Evolutionary conservation across 176 grass and related monocot genomes (phyloP).

Genomic region (Avena sativa): DNA sequence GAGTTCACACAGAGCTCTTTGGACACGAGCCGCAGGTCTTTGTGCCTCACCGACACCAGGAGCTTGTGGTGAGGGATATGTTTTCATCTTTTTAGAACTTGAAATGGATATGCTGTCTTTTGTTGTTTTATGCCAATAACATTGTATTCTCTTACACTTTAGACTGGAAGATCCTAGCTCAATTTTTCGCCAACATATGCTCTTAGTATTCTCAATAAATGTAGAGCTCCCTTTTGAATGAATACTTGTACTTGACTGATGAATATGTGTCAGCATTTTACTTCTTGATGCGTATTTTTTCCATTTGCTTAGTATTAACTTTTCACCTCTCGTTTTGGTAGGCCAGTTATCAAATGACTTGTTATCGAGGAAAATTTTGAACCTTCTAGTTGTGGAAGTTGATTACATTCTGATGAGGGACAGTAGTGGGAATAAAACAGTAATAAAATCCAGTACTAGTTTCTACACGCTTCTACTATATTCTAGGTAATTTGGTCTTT

Average conservation of each 20-base stretch:
- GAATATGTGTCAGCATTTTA: not conserved
- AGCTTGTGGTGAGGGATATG: conserved; percentile 63
- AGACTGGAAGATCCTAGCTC: not conserved
- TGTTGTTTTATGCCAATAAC: not conserved
- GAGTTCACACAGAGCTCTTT: conserved; percentile 58
- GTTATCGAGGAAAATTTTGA: not conserved
- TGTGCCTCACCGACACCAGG: conserved; percentile 59
- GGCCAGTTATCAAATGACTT: not conserved
- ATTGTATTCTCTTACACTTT: not conserved
- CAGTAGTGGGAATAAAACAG: too few species aligned
- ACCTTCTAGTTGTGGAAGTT: not conserved
- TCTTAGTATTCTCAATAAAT: not conserved
- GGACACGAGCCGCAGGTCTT: conserved; percentile 46
- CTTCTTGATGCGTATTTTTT: too few species aligned
- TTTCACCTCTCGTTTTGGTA: not conserved
- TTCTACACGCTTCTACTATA: too few species aligned
- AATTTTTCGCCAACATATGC: not conserved
- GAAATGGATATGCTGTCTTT: not conserved
- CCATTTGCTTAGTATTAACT: not conserved
- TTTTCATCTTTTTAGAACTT: not conserved
- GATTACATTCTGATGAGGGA: not conserved
- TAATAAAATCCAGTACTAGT: too few species aligned
- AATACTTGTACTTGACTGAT: not conserved
- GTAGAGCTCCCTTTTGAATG: not conserved
- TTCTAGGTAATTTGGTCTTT: too few species aligned